Evolutionary conservation across 176 grass and related monocot species (phyloP), one percentile per base, ranked within the genome.

Genomic region (Typha latifolia): DNA sequence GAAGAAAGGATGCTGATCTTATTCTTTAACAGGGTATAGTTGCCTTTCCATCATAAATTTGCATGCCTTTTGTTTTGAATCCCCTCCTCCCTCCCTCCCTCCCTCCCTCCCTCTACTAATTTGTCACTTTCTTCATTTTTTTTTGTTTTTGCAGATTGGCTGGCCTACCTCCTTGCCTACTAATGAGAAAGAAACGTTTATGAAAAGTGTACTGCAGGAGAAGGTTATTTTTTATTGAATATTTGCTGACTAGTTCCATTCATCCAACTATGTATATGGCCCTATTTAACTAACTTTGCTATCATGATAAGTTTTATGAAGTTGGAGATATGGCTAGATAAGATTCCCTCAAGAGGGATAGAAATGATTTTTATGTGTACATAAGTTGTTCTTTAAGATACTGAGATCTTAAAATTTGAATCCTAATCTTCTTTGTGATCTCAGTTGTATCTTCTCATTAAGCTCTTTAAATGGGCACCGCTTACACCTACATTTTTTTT

Each of bases 151-250:
- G 67, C 75, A 97, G 93, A 86, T 97, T 84, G 93, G 93, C 56
- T 97, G 93, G 93, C 93, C 93, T 80, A 78, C 93, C 29, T 97
- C 88, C 57, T 77, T 97, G 66, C 93, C 93, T 47, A 97, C 93
- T 73, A 86, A 75, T 31, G 93, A 97, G 83, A 97, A 97, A 82
- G 85, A 85, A 66, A 71, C 84, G 78, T 97, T 97, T 68, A 69
- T 82, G 62, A 96, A 89, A 92, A 84, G 80, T 53, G 80, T 91
- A 78, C 49, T 96, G 23, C 72, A 49, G 48, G 85, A 96, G 74
- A 96, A 97, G 93, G 93, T 91, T 77, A 29, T 47, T 50, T 21
- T 49, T 53, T 62, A 1, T 49, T 48, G 52, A 48, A 22, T 27
- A 85, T 61, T 63, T 21, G 2, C 53, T 9, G 5, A 59, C 18